Evolutionary conservation across 2,329 filamentous ascomycete genomes (phyloP), one percentile per base, ranked within the genome.

Genomic region (Paecilomyces fulvus): DNA sequence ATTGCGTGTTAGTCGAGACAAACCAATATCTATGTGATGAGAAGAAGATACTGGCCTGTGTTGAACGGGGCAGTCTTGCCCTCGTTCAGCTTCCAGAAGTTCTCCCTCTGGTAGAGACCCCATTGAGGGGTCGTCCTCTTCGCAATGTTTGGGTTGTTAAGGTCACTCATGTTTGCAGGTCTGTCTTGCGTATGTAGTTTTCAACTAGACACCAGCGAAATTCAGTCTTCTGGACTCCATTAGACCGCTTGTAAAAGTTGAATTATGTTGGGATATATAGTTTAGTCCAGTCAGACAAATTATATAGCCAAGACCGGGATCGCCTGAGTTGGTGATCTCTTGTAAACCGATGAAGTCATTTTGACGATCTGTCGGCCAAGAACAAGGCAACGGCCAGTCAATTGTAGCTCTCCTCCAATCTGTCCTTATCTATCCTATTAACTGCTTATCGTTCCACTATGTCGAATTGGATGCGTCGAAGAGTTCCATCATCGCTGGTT

Each of bases 21-120:
- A 2, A 7, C 1, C 2, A 20, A 43, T 20, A 20, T 37, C 14
- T 37, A 37, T 9, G 3, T 21, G 20, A 11, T 11, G 10, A n/a
- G 4, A n/a, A n/a, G 23, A 21, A 43, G 28, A 6, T 37, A 31
- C 56, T 52, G 66, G 76, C 77, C 71, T 2, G 80, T 83, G 60
- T 81, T 81, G 66, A 83, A 83, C 0, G 75, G 73, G 0, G 77
- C 73, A 0, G 72, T 67, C 59, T 79, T 65, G 56, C 79, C 80
- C 3, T 79, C 73, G 55, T 83, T 83, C 33, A 70, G 68, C 53
- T 76, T 77, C 78, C 76, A 81, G 64, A 83, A 82, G 59, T 79
- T 77, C 56, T 83, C 75, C 12, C 79, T 73, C 62, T 83, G 80
- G 62, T 82, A 82, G 8, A 80, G 68, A 10, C 71, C 77, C 70